Conservation (phyloP, 257 asterid species). For the Solanum tacnaense region DNA sequence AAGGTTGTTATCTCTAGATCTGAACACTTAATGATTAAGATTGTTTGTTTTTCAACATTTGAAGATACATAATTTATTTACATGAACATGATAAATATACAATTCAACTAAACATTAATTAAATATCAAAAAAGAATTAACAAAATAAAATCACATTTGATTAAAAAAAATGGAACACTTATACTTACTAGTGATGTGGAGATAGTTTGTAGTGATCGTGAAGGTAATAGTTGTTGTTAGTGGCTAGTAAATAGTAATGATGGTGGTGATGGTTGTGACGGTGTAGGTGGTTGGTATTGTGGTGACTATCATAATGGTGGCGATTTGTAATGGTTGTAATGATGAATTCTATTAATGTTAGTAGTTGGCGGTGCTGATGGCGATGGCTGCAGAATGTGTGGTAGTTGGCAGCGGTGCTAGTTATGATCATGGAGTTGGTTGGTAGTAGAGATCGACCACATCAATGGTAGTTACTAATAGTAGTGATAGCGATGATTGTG, state of each 20-base stretch:
- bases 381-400: not conserved
- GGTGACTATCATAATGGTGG: not conserved
- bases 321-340: not conserved
- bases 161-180: not conserved
- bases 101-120: not conserved
- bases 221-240: not conserved
- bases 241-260: too few species aligned
- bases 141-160: not conserved
- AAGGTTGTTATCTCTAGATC: too few species aligned
- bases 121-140: not conserved
- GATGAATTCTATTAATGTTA: too few species aligned
- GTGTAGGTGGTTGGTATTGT: not conserved
- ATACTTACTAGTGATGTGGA: too few species aligned
- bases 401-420: not conserved
- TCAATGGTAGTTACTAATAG: not conserved
- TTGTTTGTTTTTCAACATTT: not conserved
- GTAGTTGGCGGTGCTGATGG: too few species aligned
- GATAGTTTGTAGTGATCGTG: not conserved
- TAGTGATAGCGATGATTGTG: not conserved
- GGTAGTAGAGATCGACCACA: not conserved
- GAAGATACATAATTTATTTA: too few species aligned
- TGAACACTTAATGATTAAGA: not conserved
- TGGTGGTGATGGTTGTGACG: not conserved
- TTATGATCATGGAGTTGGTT: not conserved
- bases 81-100: not conserved